Evolutionary conservation across 2,329 filamentous ascomycete genomes (phyloP).

Genomic region (Arthrinium puccinioides): DNA sequence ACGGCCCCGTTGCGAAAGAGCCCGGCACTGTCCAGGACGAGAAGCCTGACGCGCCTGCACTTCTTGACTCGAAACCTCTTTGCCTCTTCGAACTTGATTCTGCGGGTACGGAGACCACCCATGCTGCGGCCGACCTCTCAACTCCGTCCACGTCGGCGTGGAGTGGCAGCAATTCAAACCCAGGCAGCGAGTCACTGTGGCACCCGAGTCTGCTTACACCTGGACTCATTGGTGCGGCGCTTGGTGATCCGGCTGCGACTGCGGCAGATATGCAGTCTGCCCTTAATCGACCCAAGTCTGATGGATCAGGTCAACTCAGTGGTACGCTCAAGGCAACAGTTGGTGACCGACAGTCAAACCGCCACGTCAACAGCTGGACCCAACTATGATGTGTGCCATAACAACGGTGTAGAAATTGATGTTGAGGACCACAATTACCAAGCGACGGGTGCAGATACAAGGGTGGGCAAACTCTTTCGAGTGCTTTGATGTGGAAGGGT

Average conservation of each 20-base stretch:
- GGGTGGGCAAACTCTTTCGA: too few relatives aligned
- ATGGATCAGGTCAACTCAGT: neutral
- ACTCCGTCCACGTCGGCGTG: neutral
- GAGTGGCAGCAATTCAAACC: too few relatives aligned
- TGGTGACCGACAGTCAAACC: constrained; percentile 6
- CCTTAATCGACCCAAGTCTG: neutral
- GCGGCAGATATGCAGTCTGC: neutral
- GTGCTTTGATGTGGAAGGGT: too few relatives aligned
- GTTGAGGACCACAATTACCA: too few relatives aligned
- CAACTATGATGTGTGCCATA: too few relatives aligned
- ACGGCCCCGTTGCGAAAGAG: neutral
- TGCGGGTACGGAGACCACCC: constrained; percentile 2
- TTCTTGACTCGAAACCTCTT: constrained; percentile 6
- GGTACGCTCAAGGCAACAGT: constrained; percentile 7
- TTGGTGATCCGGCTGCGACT: neutral
- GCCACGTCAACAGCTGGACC: constrained; percentile 8
- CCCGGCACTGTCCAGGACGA: neutral
- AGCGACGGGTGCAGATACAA: too few relatives aligned
- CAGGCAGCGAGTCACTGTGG: neutral
- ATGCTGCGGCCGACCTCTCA: constrained; percentile 1
- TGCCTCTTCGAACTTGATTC: constrained; percentile 16
- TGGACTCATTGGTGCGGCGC: neutral
- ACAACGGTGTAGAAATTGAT: too few relatives aligned
- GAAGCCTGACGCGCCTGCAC: neutral
- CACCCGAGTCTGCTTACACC: constrained; percentile 2